Evolutionary conservation across 129 eudicot species (phyloP).

Genomic region (Lactuca sativa): DNA sequence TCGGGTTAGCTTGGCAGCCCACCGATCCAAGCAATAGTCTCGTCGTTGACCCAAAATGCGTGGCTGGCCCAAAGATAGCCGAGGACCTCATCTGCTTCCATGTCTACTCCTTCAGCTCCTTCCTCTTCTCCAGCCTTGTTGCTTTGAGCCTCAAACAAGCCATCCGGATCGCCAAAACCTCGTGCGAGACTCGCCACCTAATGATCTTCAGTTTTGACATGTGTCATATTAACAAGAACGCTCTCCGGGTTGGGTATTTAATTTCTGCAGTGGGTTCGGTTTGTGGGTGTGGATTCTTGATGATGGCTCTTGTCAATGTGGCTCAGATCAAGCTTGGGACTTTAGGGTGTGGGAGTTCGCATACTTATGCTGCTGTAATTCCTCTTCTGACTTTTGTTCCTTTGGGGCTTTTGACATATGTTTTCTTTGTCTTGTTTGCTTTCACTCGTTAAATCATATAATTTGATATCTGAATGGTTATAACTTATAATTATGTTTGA

Average conservation of each 20-base stretch:
- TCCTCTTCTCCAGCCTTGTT: slow-evolving; percentile 83
- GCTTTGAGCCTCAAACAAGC: slow-evolving; percentile 89
- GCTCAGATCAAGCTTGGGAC: slow-evolving; percentile 89
- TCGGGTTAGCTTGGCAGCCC: slow-evolving; percentile 79
- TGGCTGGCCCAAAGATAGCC: slow-evolving; percentile 44
- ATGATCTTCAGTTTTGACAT: slow-evolving; percentile 42
- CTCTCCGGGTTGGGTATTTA: slow-evolving; percentile 71
- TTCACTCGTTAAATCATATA: slow-evolving; percentile 49
- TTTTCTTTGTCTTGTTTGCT: slow-evolving; percentile 66
- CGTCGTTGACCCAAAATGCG: slow-evolving; percentile 39
- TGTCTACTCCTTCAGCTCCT: slow-evolving; percentile 89
- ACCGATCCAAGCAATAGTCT: slow-evolving; percentile 57
- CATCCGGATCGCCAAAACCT: slow-evolving; percentile 45
- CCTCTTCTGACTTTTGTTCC: slow-evolving; percentile 80
- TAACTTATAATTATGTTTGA: not conserved
- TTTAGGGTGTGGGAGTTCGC: slow-evolving; percentile 62
- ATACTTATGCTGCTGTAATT: slow-evolving; percentile 73
- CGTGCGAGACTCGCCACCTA: slow-evolving; percentile 31
- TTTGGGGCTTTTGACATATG: slow-evolving; percentile 67
- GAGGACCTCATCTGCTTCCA: slow-evolving; percentile 74
- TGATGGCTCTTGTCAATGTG: slow-evolving; percentile 82
- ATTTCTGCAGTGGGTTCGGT: slow-evolving; percentile 81
- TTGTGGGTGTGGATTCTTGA: slow-evolving; percentile 69
- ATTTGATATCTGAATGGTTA: not conserved
- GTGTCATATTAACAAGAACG: slow-evolving; percentile 50